Base-by-base conservation (phyloP, 1,139 yeast genomes). In the Kodamaea fungicola region DNA sequence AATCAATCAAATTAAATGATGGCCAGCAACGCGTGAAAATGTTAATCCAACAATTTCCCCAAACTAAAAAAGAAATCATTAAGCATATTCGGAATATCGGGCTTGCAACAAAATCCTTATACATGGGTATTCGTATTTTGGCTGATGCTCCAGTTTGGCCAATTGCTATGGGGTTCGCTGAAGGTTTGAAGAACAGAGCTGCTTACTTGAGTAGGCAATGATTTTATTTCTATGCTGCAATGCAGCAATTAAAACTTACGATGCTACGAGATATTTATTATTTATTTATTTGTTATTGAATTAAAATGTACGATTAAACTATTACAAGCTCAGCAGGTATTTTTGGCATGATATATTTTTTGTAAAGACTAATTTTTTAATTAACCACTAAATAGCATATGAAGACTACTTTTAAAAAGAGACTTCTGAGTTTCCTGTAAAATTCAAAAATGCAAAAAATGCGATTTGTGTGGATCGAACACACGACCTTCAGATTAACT, bases 131-230 rank as follows among this genome's bases (percentile, higher is more conserved):
- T 9, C 65, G 88, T 44, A 78, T 83, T 24, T 66, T 84, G 38
- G 87, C 88, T 2, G 89, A 83, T 62, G 88, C 89, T 0, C 90
- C 92, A 2, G 82, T 83, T 10, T 83, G 92, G 92, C 90, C 92
- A 1, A 72, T 82, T 38, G 85, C 88, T 1, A 65, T 83, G 58
- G 74, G 82, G 12, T 81, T 83, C 61, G 89, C 89, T 0, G 89
- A 82, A 53, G 88, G 87, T 4, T 66, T 83, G 50, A 82, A 81
- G 54, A 73, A 80, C 28, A 73, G 89, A 52, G 86, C 86, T 6
- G 33, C 32, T 10, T 29, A 28, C 26, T 36, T 36, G 31, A 28
- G 31, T 27, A 8, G 16, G 25, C 26, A 34, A 34, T 35, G 33
- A 35, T 28, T 28, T 37, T 32, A 29, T 28, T 28, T 32, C 29